Evolutionary conservation across 306 rosid species (phyloP).

Genomic region (Lotus japonicus): DNA sequence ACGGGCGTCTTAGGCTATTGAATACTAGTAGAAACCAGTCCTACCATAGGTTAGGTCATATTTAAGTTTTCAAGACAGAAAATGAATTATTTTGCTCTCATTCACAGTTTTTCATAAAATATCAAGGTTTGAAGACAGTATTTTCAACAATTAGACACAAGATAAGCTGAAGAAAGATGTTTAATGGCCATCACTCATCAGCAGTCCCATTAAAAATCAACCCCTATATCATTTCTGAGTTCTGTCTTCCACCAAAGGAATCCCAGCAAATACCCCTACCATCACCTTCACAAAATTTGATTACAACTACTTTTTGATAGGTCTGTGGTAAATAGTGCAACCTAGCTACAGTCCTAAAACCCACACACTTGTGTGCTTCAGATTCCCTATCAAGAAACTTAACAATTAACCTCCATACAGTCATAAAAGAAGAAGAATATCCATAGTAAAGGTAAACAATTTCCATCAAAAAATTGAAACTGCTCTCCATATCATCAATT

Average conservation of each 20-base stretch:
- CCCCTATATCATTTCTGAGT: neutral
- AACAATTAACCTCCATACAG: neutral
- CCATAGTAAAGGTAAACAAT: neutral
- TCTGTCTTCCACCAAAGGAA: neutral
- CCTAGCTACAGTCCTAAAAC: no score
- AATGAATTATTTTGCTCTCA: neutral
- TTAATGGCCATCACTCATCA: neutral
- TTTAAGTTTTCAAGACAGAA: neutral
- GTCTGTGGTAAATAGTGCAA: no score
- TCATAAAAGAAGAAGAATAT: neutral
- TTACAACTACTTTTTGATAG: no score
- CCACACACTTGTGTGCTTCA: neutral
- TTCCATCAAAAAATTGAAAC: neutral
- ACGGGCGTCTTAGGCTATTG: no score
- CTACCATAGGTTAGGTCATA: neutral
- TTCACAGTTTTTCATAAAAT: neutral
- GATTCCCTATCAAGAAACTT: neutral
- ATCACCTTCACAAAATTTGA: no score
- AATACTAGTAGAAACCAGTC: neutral
- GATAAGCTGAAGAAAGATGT: neutral
- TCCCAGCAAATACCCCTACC: no score
- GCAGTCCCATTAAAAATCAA: neutral
- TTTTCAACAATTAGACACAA: conserved; percentile 7
- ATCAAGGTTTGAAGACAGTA: neutral
- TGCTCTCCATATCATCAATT: neutral